Evolutionary conservation across 192 early-diverging fungal genomes (phyloP).

Genomic region (Coemansia sp.): DNA sequence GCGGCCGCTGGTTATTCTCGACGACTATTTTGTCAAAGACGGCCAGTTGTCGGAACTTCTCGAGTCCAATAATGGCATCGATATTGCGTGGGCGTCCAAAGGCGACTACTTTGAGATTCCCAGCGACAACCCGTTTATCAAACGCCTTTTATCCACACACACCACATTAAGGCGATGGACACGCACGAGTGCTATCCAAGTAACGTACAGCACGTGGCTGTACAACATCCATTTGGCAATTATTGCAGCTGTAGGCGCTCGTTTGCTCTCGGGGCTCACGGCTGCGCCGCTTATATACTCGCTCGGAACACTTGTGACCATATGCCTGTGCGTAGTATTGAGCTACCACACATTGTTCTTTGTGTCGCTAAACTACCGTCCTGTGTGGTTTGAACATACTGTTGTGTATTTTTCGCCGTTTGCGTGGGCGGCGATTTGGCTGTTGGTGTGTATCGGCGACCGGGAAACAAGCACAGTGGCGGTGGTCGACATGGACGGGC

Average conservation of each 20-base stretch:
- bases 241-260: conserved; percentile 21
- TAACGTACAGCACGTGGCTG: conserved; percentile 47
- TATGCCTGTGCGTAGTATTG: conserved; percentile 35
- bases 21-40: conserved; percentile 48
- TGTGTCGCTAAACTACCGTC: conserved; percentile 34
- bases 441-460: conserved; percentile 41
- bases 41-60: conserved; percentile 19
- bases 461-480: conserved; percentile 7
- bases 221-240: conserved; percentile 35
- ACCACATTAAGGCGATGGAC: conserved; percentile 26
- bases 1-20: conserved; percentile 38
- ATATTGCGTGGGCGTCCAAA: conserved; percentile 15
- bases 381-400: conserved; percentile 32
- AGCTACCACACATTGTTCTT: conserved; percentile 46
- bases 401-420: conserved; percentile 51
- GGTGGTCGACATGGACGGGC: conserved; percentile 6
- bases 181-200: conserved; percentile 30
- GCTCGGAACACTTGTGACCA: conserved; percentile 34
- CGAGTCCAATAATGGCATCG: conserved; percentile 13
- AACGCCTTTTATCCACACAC: conserved; percentile 24
- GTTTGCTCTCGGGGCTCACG: conserved; percentile 35
- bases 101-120: conserved; percentile 33
- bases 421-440: conserved; percentile 49
- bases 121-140: conserved; percentile 26
- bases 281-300: conserved; percentile 32